Conservation (phyloP, 2,329 filamentous ascomycete genomes). For the Penicillium sp. region DNA sequence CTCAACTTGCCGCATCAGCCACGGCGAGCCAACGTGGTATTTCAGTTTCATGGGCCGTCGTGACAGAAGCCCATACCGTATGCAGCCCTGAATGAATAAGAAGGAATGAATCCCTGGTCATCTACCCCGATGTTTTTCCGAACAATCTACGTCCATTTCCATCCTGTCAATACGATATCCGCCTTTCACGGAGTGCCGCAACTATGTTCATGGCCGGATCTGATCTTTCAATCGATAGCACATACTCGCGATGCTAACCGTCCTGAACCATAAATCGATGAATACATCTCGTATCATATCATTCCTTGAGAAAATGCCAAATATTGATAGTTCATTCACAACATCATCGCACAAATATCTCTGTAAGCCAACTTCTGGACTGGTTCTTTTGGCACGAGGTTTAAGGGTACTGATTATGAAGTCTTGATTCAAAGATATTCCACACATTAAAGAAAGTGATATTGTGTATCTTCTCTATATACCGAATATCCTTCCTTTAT, state of each 20-base stretch:
- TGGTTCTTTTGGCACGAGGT: too few relatives aligned
- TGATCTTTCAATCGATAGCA: neutral
- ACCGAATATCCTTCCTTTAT: neutral
- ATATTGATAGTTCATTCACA: neutral
- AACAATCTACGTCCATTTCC: neutral
- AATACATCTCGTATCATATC: neutral
- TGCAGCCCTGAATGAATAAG: neutral
- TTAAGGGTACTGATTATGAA: neutral
- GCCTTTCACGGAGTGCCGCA: neutral
- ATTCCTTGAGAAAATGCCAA: neutral
- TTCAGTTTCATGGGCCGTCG: neutral
- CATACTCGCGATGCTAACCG: neutral
- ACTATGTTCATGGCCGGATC: neutral
- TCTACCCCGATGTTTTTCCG: neutral
- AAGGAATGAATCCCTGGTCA: neutral
- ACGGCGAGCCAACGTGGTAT: neutral
- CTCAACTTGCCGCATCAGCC: neutral
- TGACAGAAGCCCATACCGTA: neutral
- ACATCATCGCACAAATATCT: too few relatives aligned
- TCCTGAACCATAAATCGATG: neutral
- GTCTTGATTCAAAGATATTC: neutral
- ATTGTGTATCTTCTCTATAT: neutral
- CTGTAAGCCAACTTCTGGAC: too few relatives aligned
- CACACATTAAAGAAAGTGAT: neutral
- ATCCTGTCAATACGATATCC: neutral